These are phyloP conservation scores for Aspergillus fumigatus DNA, from an alignment of 2,329 filamentous ascomycete species.

Conservation along the genomic window DNA sequence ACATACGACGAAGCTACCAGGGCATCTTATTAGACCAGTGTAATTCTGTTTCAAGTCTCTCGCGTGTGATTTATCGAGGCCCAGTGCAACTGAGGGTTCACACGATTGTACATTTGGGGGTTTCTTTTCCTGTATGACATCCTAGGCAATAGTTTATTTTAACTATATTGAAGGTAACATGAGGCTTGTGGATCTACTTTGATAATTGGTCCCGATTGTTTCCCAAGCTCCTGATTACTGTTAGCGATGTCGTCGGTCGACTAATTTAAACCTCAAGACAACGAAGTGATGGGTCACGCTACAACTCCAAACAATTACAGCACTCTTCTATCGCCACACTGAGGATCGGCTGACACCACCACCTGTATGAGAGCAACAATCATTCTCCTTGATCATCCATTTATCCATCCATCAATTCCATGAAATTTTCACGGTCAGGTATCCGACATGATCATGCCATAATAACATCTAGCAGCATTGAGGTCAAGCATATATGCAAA, in stretches of 20 bases:
- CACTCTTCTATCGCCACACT: not conserved
- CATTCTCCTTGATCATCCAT: not conserved
- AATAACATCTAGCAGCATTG: not conserved
- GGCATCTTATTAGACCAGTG: not conserved
- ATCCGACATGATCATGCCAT: not conserved
- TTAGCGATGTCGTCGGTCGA: not conserved
- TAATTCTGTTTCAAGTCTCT: not conserved
- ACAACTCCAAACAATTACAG: not conserved
- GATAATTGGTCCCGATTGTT: not conserved
- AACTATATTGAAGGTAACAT: constrained; percentile 1
- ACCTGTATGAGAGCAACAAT: not conserved
- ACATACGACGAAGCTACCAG: not conserved
- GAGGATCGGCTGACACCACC: not conserved
- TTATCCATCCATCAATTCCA: too few relatives aligned
- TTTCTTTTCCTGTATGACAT: constrained; percentile 15
- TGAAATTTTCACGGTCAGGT: not conserved
- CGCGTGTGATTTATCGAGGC: not conserved
- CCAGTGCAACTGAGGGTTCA: not conserved
- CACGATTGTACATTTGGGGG: constrained; percentile 14
- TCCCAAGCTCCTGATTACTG: not conserved
- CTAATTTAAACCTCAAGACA: not conserved
- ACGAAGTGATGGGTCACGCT: not conserved
- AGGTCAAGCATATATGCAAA: not conserved
- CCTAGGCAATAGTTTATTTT: constrained; percentile 10
- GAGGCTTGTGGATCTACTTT: not conserved